Base-by-base conservation (phyloP, 768 basidiomycete species). In the Tulasnella sp. region DNA sequence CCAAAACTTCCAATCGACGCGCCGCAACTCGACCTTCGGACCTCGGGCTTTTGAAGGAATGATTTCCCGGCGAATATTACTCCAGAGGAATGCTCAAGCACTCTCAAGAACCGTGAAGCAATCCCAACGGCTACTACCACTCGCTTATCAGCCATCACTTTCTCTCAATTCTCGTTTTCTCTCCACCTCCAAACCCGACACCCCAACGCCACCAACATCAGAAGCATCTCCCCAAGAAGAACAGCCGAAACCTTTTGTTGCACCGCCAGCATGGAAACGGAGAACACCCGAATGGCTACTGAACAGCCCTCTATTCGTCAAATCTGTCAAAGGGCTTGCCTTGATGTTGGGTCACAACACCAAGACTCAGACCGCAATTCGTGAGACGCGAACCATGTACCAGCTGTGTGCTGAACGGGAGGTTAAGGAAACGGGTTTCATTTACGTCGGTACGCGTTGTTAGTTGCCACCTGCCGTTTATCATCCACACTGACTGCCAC, bases 301-400 rank as follows among this genome's bases (percentile, higher is more conserved):
- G 22, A 38, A 69, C 22, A 75, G 25, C 37, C 76, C 76, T 31
- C 54, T 64, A 37, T 78, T 64, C 49, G 58, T 81, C 54, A 76
- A 78, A 40, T 14, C 82, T 34, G 80, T 83, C 29, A 79, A 80
- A 70, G 79, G 80, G 29, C 45, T 85, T 58, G 84, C 84, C n/a
- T 82, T 80, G 74, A 42, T 85, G 58, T 80, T 85, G 77, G 85
- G 85, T 7, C 85, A 85, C 78, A 82, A 85, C 78, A 80, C 82
- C 25, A 79, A 81, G 74, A 81, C 83, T 9, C 79, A 79, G 11
- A 85, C 84, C 15, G 85, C 85, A 4, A 85, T 85, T 70, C 70
- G 85, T 14, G 84, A 84, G 76, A 83, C 84, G 67, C 81, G 82
- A 14, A 79, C 83, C 72, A 84, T 85, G 81, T 84, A 85, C 79